Evolutionary conservation across 2,329 filamentous ascomycete species (phyloP), one percentile per base, ranked within the genome.

Genomic region (Fusarium sublunatum): DNA sequence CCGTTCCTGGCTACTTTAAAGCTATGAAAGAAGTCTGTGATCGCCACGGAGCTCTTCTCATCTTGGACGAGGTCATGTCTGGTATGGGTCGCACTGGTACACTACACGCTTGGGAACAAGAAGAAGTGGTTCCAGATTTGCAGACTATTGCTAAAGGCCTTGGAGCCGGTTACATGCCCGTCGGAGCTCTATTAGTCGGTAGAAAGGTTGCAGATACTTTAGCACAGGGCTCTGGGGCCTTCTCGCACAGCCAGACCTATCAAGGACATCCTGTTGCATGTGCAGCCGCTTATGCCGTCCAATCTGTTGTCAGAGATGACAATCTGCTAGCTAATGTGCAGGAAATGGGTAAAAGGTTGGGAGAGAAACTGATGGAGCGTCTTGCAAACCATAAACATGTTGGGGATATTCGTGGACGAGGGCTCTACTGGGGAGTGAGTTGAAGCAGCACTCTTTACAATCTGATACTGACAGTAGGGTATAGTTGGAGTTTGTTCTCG

Each of bases 141-240:
- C 84, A 88, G 70, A 85, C 86, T 0, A 75, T 90, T 2, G 89
- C 86, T 0, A 92, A 92, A 72, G 86, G 85, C 0, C 79, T 91
- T 1, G 87, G 83, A 1, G 67, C 64, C 0, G 68, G 68, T 0
- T 70, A 68, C 4, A 56, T 64, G 52, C 67, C 67, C 0, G 40
- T 69, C 0, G 65, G 58, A 0, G 67, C 67, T 0, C 22, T 69
- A 4, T 13, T 69, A 0, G 57, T 70, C 0, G 12, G 58, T 8
- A 36, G 29, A 0, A 61, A 53, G 4, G 62, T 69, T 0, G 42
- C 62, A 7, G 40, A 70, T 1, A 15, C 48, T 6, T 32, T 70
- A 1, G 9, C 46, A 2, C 38, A 54, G 4, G 68, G 68, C 0
- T 58, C 65, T 3, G 65, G 65, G 0, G 74, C 73, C 5, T 86